Conservation (phyloP, 768 basidiomycete species). For the Amanita brunnescens region DNA sequence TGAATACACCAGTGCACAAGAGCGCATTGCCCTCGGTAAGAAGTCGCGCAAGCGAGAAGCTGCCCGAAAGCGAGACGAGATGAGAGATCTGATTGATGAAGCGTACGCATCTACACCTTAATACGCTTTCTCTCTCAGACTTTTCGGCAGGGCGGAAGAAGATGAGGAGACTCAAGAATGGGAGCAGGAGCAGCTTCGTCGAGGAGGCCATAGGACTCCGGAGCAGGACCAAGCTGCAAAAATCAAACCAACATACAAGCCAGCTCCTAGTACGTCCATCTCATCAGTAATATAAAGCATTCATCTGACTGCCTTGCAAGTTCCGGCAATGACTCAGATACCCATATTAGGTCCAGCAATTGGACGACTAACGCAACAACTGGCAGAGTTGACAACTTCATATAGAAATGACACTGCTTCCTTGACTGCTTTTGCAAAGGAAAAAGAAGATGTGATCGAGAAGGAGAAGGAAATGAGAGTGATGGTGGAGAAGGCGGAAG, state of each 20-base stretch:
- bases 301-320: constrained; percentile 28
- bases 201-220: constrained; percentile 52
- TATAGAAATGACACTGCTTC: constrained; percentile 55
- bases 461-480: constrained; percentile 68
- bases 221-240: constrained; percentile 24
- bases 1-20: constrained; percentile 82
- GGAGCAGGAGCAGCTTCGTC: constrained; percentile 76
- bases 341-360: constrained; percentile 59
- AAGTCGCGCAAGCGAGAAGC: constrained; percentile 70
- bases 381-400: constrained; percentile 55
- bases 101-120: constrained; percentile 41
- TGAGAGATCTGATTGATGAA: constrained; percentile 77
- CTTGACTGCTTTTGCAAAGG: constrained; percentile 48
- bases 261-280: constrained; percentile 53
- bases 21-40: constrained; percentile 79
- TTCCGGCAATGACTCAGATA: constrained; percentile 54
- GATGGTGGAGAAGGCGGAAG: constrained; percentile 67
- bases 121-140: background rate
- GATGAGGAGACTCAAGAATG: constrained; percentile 83
- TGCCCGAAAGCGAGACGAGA: constrained; percentile 52
- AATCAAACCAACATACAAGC: constrained; percentile 53
- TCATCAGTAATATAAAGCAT: background rate
- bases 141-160: constrained; percentile 51
- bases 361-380: constrained; percentile 48
- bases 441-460: constrained; percentile 53